These are phyloP conservation scores for Nannochloropsis salina DNA, from an alignment of 108 stramenopile genomes.

Conservation along the genomic window DNA sequence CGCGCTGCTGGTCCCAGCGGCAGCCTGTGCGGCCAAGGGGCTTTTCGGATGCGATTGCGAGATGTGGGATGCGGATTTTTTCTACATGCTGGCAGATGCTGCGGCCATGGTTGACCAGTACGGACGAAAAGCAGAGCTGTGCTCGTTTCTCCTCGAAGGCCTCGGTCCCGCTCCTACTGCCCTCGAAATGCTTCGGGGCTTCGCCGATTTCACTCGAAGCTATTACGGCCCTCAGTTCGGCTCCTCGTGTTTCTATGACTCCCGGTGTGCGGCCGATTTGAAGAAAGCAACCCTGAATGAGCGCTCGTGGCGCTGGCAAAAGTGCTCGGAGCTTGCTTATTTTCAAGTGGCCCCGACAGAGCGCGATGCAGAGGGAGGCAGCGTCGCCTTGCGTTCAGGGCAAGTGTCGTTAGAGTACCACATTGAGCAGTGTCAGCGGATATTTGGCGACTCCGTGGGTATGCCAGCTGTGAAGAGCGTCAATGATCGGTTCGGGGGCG, in stretches of 20 bases:
- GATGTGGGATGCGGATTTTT: conserved; percentile 35
- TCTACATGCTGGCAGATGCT: conserved; percentile 45
- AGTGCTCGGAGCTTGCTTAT: conserved; percentile 36
- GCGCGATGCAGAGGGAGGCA: neutral
- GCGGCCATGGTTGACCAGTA: conserved; percentile 42
- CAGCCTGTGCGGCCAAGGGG: neutral
- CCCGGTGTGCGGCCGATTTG: neutral
- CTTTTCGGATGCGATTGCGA: conserved; percentile 28
- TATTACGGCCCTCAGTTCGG: conserved; percentile 34
- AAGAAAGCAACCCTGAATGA: conserved; percentile 21
- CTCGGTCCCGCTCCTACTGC: neutral
- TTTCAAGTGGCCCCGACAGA: conserved; percentile 32
- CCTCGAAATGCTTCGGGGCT: neutral
- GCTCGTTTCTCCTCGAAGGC: conserved; percentile 21
- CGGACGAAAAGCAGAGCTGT: conserved; percentile 29
- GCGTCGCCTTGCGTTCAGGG: conserved; percentile 24
- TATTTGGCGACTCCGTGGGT: conserved; percentile 23
- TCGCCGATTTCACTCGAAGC: conserved; percentile 28
- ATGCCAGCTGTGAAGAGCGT: conserved; percentile 21
- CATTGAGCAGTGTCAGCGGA: conserved; percentile 36
- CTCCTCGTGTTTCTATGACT: conserved; percentile 39
- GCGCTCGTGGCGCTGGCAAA: conserved; percentile 46
- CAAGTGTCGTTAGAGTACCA: conserved; percentile 36
- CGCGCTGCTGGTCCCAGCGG: neutral
- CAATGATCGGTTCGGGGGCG: conserved; percentile 32